Percentiles rank a stretch among this genome's conserved stretches.
Evolutionary conservation across 2,329 filamentous ascomycete species (phyloP).

Genomic region (Fusarium sp.): DNA sequence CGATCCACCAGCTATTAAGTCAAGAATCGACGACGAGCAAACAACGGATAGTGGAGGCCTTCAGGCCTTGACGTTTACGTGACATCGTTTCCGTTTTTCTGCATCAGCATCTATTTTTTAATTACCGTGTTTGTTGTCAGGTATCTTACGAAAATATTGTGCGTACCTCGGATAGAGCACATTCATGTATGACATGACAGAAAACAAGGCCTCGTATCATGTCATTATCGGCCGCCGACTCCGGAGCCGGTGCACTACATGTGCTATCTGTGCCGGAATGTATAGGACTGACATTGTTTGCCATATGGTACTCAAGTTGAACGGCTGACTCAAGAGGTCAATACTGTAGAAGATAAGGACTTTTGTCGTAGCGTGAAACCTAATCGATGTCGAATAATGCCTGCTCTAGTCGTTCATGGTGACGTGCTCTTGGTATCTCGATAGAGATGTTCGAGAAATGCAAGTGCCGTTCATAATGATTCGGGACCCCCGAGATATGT

Average conservation of each 20-base stretch:
- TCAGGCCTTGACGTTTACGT: slow-evolving; percentile 12
- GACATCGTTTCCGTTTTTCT: slow-evolving; percentile 12
- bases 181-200: slow-evolving; percentile 3
- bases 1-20: slow-evolving; percentile 5
- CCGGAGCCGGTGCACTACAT: slow-evolving; percentile 28
- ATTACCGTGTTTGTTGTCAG: slow-evolving; percentile 5
- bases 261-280: not conserved
- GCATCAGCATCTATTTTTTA: not conserved
- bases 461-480: not conserved
- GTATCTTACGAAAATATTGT: not conserved
- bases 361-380: not conserved
- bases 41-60: slow-evolving; percentile 1
- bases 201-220: slow-evolving; percentile 14
- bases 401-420: not conserved
- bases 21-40: slow-evolving; percentile 2
- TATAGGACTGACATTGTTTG: slow-evolving; percentile 17
- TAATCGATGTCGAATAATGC: not conserved
- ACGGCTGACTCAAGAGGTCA: not conserved
- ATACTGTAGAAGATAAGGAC: not conserved
- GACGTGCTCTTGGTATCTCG: not conserved
- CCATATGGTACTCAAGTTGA: not conserved
- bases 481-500: not conserved
- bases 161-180: slow-evolving; percentile 19
- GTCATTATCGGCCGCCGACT: slow-evolving; percentile 9
- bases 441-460: not conserved